Evolutionary conservation across 371 early-diverging fungal genomes (phyloP), one percentile per base, ranked within the genome.

Genomic region (Mucor saturninus): DNA sequence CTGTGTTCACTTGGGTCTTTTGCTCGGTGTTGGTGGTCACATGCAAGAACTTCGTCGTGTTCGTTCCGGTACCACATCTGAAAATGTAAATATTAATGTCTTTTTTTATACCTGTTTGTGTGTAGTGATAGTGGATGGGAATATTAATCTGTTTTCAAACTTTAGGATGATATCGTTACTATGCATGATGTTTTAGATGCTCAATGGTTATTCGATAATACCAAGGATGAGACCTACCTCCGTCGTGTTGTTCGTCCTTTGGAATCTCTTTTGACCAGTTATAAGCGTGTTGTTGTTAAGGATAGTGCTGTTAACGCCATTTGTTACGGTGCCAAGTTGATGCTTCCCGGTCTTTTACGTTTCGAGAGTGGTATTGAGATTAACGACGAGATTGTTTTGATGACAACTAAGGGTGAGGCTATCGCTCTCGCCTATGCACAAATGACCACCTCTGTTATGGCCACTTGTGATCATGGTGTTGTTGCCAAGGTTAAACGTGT

Each of bases 321-420:
- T 71, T 99, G 99, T 90, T 97, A 98, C 72, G 99, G 99, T 66
- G 99, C 98, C 76, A 96, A 98, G 86, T 80, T 99, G 63, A 98
- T 98, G 93, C 85, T 98, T 59, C 98, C 98, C 21, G 99, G 99
- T 76, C 50, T 50, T 30, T 50, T 50, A 56, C 94, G 98, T 61
- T 99, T 94, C 76, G 99, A 99, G 77, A 89, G 91, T 64, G 96
- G 94, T 59, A 93, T 99, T 73, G 98, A 99, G 80, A 77, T 96
- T 66, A 86, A 93, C 67, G 96, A 96, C 70, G 95, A 97, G 76
- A 90, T 99, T 63, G 98, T 99, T 26, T 79, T 99, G 67, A 98
- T 99, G 91, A 97, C 99, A 43, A 98, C 99, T 63, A 99, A 99
- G 89, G 99, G 99, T 70, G 99, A 99, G 78, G 99, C 99, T 37